These are phyloP conservation scores for Nevesoporus exiguus DNA, from an alignment of 768 basidiomycete species.

Conservation along the genomic window DNA sequence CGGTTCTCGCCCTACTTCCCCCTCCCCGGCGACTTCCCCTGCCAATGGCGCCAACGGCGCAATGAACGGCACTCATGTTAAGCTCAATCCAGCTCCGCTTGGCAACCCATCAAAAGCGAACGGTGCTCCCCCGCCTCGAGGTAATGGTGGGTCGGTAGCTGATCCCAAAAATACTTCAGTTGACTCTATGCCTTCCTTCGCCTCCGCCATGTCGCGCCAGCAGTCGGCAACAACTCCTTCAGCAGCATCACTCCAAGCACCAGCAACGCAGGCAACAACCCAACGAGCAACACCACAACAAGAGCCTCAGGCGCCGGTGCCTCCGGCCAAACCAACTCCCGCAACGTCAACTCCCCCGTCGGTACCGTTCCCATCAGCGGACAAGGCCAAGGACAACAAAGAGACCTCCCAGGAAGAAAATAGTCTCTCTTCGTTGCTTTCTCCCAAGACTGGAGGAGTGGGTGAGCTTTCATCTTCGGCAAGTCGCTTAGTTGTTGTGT, in stretches of 20 bases:
- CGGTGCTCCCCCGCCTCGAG: slow-evolving; percentile 17
- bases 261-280: not conserved
- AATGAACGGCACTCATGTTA: slow-evolving; percentile 6
- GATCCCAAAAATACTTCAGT: slow-evolving; percentile 24
- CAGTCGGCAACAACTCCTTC: not conserved
- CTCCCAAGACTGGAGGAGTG: slow-evolving; percentile 16
- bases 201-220: slow-evolving; percentile 15
- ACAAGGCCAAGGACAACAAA: slow-evolving; percentile 11
- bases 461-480: slow-evolving; percentile 34
- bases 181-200: slow-evolving; percentile 22
- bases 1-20: slow-evolving; percentile 27
- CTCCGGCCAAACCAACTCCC: not conserved
- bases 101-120: slow-evolving; percentile 22
- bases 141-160: slow-evolving; percentile 31
- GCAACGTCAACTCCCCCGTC: not conserved
- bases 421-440: not conserved
- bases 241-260: not conserved
- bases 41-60: slow-evolving; percentile 13
- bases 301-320: not conserved
- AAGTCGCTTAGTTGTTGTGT: slow-evolving; percentile 19
- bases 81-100: slow-evolving; percentile 19
- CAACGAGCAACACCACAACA: not conserved
- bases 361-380: not conserved
- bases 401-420: not conserved
- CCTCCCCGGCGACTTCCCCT: slow-evolving; percentile 6